Base-by-base conservation (phyloP, 2,329 filamentous ascomycete species). In the Botrytis pseudocinerea region DNA sequence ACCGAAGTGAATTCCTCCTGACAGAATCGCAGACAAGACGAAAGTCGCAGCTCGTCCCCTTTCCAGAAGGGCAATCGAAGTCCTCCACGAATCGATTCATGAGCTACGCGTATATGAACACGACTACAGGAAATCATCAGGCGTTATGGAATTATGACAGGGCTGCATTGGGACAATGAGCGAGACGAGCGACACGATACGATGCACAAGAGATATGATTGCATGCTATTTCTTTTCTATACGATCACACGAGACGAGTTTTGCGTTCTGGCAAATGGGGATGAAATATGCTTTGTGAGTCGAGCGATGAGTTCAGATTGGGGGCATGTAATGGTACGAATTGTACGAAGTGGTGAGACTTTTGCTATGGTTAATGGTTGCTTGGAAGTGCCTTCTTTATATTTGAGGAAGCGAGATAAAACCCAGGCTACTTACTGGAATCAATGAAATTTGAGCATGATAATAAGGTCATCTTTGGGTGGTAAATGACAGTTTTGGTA, bases 1-100 rank as follows among this genome's bases (percentile, higher is more conserved):
- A 40, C 32, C n/a, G 38, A 16, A 61, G 40, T 22, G 35, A 20
- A 22, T 22, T 1, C 16, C 64, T 7, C 20, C 64, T 68, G 42
- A 68, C 48, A 42, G 6, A 20, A 28, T 28, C 22, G 62, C 32
- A 75, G 74, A 35, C 46, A 75, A 57, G 71, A 73, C 8, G 73
- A 75, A 70, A 73, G 73, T 40, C 75, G 75, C 40, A 76, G 74
- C 46, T 66, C 74, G 18, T 73, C 69, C 51, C 75, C 75, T 6
- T 76, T 71, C 25, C 60, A 42, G 28, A 69, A 42, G 28, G 70
- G 66, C n/a, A 54, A 69, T 18, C 63, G 74, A 63, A 75, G 71
- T 61, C 75, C 75, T 44, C 75, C 75, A n/a, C 51, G 75, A 65
- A 76, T 76, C 22, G 75, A 76, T 69, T 75, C 75, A 32, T 76